Conservation (phyloP, 352 stramenopile species). For the Phytophthora nicotianae region DNA sequence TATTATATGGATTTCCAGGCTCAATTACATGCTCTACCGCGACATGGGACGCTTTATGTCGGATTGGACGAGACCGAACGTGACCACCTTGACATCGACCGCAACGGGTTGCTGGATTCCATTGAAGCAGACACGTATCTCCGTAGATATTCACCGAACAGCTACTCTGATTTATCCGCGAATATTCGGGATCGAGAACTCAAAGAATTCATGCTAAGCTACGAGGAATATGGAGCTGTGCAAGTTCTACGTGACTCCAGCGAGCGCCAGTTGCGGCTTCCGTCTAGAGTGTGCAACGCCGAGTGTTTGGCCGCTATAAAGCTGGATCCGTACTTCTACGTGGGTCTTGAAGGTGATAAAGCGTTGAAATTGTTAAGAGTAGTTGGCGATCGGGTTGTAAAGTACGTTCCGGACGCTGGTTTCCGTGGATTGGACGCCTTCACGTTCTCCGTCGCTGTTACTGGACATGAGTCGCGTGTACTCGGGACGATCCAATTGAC, state of each 20-base stretch:
- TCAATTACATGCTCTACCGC: constrained; percentile 63
- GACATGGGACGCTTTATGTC: constrained; percentile 72
- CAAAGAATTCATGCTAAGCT: constrained; percentile 53
- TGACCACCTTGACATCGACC: constrained; percentile 68
- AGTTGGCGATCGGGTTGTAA: constrained; percentile 47
- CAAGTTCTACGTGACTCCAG: constrained; percentile 56
- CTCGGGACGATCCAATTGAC: constrained; percentile 60
- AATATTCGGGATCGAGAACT: constrained; percentile 49
- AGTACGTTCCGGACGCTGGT: constrained; percentile 58
- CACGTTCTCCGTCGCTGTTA: constrained; percentile 62
- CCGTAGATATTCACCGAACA: constrained; percentile 49
- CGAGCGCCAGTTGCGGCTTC: constrained; percentile 56
- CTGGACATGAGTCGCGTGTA: constrained; percentile 45
- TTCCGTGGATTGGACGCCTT: constrained; percentile 63
- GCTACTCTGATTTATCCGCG: constrained; percentile 46
- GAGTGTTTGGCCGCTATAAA: constrained; percentile 47
- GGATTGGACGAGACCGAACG: constrained; percentile 56
- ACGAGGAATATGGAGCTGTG: constrained; percentile 49
- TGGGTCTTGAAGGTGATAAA: constrained; percentile 50
- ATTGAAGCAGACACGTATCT: constrained; percentile 63
- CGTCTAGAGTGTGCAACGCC: constrained; percentile 52
- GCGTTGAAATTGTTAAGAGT: constrained; percentile 53
- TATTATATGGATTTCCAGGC: constrained; percentile 80
- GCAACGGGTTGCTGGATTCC: constrained; percentile 59
- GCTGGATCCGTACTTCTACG: constrained; percentile 68